These are phyloP conservation scores for Symbiotaphrina buchneri DNA, from an alignment of 495 filamentous ascomycete species.

Conservation along the genomic window DNA sequence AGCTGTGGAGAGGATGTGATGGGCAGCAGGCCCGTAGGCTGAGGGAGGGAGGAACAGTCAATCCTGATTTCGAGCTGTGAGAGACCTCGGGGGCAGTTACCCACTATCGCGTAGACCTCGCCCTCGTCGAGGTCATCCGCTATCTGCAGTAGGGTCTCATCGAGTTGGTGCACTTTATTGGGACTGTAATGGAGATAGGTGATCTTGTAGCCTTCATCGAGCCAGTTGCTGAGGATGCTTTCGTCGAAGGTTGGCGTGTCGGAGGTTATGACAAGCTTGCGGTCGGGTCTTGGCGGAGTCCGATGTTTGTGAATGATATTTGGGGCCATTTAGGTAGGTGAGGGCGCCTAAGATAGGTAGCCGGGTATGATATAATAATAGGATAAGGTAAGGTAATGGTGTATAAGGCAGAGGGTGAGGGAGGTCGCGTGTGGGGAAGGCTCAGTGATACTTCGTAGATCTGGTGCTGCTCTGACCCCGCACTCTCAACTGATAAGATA, in stretches of 20 bases:
- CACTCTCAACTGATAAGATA: too few relatives aligned
- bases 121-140: neutral
- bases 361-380: too few relatives aligned
- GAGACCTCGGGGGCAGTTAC: neutral
- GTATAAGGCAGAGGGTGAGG: too few relatives aligned
- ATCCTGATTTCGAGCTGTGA: neutral
- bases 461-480: too few relatives aligned
- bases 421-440: too few relatives aligned
- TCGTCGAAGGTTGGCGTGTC: neutral
- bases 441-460: too few relatives aligned
- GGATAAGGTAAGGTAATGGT: too few relatives aligned
- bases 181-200: neutral
- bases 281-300: too few relatives aligned
- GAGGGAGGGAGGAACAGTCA: neutral
- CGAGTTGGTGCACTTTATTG: neutral
- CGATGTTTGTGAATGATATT: too few relatives aligned
- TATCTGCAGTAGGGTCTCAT: neutral
- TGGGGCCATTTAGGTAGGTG: too few relatives aligned
- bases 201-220: neutral
- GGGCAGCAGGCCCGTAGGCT: neutral
- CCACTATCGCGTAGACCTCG: neutral
- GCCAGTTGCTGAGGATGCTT: neutral
- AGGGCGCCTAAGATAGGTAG: too few relatives aligned
- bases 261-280: neutral
- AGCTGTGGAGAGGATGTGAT: neutral